Conservation (phyloP, 2,329 filamentous ascomycete species). For the Colletotrichum brevisporum region DNA sequence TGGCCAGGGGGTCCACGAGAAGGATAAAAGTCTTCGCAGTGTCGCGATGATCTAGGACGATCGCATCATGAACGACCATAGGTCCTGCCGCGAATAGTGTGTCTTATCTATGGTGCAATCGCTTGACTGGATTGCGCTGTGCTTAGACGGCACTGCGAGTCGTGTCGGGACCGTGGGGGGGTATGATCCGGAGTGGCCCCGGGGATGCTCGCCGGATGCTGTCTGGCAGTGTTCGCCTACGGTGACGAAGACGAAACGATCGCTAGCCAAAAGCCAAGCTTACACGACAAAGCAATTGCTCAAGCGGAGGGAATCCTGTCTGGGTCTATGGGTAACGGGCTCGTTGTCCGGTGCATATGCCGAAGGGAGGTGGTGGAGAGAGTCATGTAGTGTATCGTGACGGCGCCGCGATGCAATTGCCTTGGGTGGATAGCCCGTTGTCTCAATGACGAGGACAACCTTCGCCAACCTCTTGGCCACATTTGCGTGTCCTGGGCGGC, state of each 20-base stretch:
- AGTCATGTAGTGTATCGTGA: background rate
- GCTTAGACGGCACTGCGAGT: constrained; percentile 10
- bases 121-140: constrained; percentile 29
- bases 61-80: constrained; percentile 28
- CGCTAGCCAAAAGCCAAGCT: constrained; percentile 3
- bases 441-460: background rate
- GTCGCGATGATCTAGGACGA: constrained; percentile 30
- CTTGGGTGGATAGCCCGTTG: constrained; percentile 1
- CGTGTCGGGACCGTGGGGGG: constrained; percentile 19
- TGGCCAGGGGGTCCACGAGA: background rate
- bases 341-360: background rate
- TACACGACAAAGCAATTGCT: background rate
- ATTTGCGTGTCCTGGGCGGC: background rate
- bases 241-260: background rate
- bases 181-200: constrained; percentile 31
- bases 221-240: background rate
- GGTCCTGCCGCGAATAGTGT: constrained; percentile 11
- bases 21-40: constrained; percentile 11
- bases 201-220: background rate
- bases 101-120: constrained; percentile 43
- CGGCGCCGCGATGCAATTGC: constrained; percentile 17
- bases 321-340: background rate
- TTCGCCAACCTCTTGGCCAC: background rate
- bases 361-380: background rate
- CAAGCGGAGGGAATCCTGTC: constrained; percentile 27